Percentiles rank a stretch among this genome's conserved stretches.
phyloP scores from a whole-genome alignment of 2,329 filamentous ascomycete genomes.

The Aureobasidium mangrovei region DNA sequence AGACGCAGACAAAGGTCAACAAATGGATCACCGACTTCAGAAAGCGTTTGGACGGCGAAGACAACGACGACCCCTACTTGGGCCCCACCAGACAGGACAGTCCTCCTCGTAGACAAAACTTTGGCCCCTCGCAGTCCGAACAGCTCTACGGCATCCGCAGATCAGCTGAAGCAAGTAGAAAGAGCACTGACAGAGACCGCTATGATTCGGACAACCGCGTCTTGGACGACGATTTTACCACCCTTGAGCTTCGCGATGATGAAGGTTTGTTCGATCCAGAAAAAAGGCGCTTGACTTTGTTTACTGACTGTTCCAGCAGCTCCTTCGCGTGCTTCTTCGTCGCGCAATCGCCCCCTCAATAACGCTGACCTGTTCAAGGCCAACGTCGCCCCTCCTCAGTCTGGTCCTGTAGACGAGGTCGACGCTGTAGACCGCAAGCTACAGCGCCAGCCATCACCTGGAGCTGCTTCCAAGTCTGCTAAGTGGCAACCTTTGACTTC shows the following conservation, averaged over 20 bases:
- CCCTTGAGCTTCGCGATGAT: constrained; percentile 53
- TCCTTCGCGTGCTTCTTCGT: constrained; percentile 40
- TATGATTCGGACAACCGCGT: constrained; percentile 94
- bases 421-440: constrained; percentile 55
- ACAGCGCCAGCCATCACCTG: constrained; percentile 12
- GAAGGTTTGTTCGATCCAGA: constrained; percentile 37
- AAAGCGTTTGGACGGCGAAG: constrained; percentile 79
- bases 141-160: constrained; percentile 32
- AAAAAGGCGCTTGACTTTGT: neutral
- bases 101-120: constrained; percentile 30
- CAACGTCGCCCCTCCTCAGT: constrained; percentile 46
- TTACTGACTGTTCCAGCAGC: constrained; percentile 32
- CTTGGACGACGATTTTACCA: constrained; percentile 77
- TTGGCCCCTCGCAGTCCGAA: constrained; percentile 28
- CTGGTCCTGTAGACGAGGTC: constrained; percentile 68
- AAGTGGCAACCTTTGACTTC: constrained; percentile 95
- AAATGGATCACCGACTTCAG: constrained; percentile 84
- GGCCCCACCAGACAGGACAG: constrained; percentile 19
- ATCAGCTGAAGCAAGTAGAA: constrained; percentile 22
- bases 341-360: constrained; percentile 57
- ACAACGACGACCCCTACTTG: constrained; percentile 57
- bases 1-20: constrained; percentile 90
- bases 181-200: constrained; percentile 75
- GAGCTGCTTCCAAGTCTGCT: constrained; percentile 53
- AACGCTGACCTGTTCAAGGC: constrained; percentile 78